Percentiles rank a stretch among this genome's conserved stretches.
Evolutionary conservation across 73 alveolate species (phyloP).

Genomic region (Stentor coeruleus): DNA sequence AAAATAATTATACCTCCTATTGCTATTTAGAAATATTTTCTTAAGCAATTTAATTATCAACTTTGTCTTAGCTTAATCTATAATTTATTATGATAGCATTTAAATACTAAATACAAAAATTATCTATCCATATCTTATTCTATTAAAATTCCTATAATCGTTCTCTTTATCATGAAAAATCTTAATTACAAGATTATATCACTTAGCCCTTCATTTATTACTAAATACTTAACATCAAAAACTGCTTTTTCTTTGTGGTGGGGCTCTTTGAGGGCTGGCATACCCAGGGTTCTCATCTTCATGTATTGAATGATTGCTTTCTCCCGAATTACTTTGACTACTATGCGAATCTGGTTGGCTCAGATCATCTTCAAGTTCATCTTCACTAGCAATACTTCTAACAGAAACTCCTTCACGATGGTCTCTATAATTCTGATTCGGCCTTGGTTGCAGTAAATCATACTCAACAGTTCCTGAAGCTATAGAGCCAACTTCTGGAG

Average conservation of each 20-base stretch:
- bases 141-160: conserved; percentile 60
- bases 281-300: conserved; percentile 12
- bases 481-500: conserved; percentile 24
- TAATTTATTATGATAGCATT: too few species aligned
- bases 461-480: conserved; percentile 15
- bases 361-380: neutral
- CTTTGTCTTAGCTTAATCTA: too few species aligned
- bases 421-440: neutral
- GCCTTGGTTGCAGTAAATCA: conserved; percentile 14
- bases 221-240: conserved; percentile 44
- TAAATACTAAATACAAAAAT: too few species aligned
- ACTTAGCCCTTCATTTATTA: conserved; percentile 61
- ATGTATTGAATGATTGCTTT: conserved; percentile 7
- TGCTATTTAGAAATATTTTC: too few species aligned
- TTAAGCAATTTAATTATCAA: too few species aligned
- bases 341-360: neutral
- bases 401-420: conserved; percentile 20
- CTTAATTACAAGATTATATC: conserved; percentile 32
- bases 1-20: too few species aligned
- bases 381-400: neutral
- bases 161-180: conserved; percentile 48
- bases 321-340: conserved; percentile 3
- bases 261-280: conserved; percentile 6
- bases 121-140: conserved; percentile 44
- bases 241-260: neutral